Evolutionary conservation across 441 rosid species (phyloP).

Genomic region (Viola pubescens): DNA sequence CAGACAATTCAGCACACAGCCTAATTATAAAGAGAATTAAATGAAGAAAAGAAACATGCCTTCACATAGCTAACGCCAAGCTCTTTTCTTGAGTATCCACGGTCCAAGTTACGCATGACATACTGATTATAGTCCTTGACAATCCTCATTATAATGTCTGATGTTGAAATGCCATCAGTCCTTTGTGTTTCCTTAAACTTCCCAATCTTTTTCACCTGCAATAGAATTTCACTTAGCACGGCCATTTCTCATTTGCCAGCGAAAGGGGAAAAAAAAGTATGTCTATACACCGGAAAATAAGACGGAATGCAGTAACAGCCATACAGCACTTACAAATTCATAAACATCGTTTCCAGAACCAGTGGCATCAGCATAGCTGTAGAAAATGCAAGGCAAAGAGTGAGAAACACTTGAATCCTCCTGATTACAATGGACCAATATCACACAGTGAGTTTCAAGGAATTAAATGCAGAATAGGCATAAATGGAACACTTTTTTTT

Average conservation of each 20-base stretch:
- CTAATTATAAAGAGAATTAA: background rate
- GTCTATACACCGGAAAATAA: background rate
- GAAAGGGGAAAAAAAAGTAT: background rate
- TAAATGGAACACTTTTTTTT: no score
- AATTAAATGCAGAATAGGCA: no score
- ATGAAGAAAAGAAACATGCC: constrained; percentile 23
- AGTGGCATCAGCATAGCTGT: constrained; percentile 72
- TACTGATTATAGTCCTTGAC: constrained; percentile 77
- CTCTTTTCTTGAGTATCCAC: constrained; percentile 76
- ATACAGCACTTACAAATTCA: constrained; percentile 54
- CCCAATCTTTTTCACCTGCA: constrained; percentile 53
- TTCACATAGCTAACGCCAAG: constrained; percentile 77
- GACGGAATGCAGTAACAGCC: constrained; percentile 2
- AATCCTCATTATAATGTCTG: constrained; percentile 75
- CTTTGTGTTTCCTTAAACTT: constrained; percentile 71
- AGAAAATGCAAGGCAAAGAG: constrained; percentile 11
- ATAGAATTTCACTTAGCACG: background rate
- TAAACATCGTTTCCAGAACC: constrained; percentile 80
- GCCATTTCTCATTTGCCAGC: background rate
- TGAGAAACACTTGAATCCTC: background rate
- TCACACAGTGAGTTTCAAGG: no score
- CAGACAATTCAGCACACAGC: no score
- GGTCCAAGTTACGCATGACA: constrained; percentile 61
- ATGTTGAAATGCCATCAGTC: constrained; percentile 77
- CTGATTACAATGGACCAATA: background rate